phyloP scores from a whole-genome alignment of 768 basidiomycete species.

The Phanerochaete sordida region DNA sequence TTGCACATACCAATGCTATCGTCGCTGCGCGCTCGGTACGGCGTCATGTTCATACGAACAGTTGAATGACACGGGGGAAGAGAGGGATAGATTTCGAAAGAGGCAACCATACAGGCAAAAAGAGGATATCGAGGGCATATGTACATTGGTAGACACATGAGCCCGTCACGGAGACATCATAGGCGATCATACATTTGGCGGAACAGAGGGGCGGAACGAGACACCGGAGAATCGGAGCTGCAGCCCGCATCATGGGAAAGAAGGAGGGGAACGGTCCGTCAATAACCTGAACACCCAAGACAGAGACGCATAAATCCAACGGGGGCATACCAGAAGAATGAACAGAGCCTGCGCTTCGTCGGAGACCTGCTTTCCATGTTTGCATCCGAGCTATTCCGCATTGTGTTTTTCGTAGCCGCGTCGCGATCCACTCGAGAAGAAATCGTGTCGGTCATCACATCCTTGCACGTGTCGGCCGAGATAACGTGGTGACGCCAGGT shows the following conservation, averaged over 20 bases:
- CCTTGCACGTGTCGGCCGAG: not conserved
- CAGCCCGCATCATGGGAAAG: not conserved
- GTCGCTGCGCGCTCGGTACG: not conserved
- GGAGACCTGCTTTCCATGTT: not conserved
- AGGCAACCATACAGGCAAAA: not conserved
- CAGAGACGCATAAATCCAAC: not conserved
- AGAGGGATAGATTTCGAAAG: not conserved
- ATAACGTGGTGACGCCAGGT: not conserved
- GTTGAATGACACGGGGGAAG: not conserved
- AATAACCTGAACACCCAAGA: not conserved
- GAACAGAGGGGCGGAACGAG: not conserved
- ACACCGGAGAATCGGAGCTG: constrained; percentile 1
- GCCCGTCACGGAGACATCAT: not conserved
- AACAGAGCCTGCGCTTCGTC: not conserved
- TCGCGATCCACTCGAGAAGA: not conserved
- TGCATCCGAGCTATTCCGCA: not conserved
- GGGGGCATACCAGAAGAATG: not conserved
- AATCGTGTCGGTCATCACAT: not conserved
- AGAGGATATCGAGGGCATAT: constrained; percentile 2
- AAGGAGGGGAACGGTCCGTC: not conserved
- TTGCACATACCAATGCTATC: not conserved
- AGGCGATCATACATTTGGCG: constrained; percentile 2
- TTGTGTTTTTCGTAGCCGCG: not conserved
- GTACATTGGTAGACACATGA: constrained; percentile 1
- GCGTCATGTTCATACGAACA: too few species aligned